Evolutionary conservation across 2,329 filamentous ascomycete species (phyloP), one percentile per base, ranked within the genome.

Genomic region (Pseudopithomyces chartarum): DNA sequence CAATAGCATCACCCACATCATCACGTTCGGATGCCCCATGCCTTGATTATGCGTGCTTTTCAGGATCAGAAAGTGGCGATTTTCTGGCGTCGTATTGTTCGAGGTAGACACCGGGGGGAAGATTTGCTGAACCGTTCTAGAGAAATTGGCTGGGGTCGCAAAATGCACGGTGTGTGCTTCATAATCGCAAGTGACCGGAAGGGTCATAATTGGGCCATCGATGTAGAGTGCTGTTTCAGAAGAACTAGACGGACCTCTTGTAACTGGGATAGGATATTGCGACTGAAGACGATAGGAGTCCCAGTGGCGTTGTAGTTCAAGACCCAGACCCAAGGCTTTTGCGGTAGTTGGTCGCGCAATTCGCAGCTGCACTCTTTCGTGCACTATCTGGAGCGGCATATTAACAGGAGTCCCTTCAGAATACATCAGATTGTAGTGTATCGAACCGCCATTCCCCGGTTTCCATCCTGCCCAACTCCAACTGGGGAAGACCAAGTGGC

Each of bases 391-490:
- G 1, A 50, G 47, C 1, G 45, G 45, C 12, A 3, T 6, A 38
- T 6, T 8, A 13, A 33, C 33, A 22, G 12, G 23, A 4, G 36
- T 19, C 23, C 26, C 33, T 15, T 12, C 12, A 17, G 33, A n/a
- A 38, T 3, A n/a, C 15, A 26, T 10, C 10, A 29, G 43, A 6
- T 6, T 20, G 11, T 51, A 51, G 7, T 7, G 7, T 6, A 32
- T 33, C 34, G 34, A 17, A 8, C 38, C 48, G n/a, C 12, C n/a
- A n/a, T 33, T 32, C 2, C 20, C 33, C 2, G n/a, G 15, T 15
- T 44, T 44, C 49, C 49, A 52, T 19, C 6, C 49, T 4, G 49
- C 49, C 38, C 49, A 52, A 10, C n/a, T 52, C 49, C 49, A 52
- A 39, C 49, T 52, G 23, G 49, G 49, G 15, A 52, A 52, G 3